phyloP scores from a whole-genome alignment of 2,329 filamentous ascomycete genomes.

The Madurella mycetomatis region DNA sequence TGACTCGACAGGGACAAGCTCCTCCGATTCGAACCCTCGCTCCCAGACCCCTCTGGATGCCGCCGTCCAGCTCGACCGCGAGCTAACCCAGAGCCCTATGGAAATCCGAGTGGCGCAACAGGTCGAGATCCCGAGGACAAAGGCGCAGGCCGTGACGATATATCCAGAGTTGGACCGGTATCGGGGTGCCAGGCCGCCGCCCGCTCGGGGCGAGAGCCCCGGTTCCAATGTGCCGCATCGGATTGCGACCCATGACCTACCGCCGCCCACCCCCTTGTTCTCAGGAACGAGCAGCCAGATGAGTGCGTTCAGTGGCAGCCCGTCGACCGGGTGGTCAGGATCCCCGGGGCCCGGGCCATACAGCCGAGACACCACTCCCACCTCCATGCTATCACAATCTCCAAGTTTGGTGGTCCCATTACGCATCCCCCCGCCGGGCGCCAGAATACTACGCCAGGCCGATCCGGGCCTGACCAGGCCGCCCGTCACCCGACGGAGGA shows the following conservation, averaged over 20 bases:
- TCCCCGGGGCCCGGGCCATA: conserved; percentile 66
- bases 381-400: conserved; percentile 71
- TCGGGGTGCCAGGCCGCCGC: conserved; percentile 41
- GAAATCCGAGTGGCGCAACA: conserved; percentile 40
- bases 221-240: conserved; percentile 49
- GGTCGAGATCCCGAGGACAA: conserved; percentile 37
- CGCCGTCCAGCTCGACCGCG: conserved; percentile 38
- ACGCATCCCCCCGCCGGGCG: conserved; percentile 43
- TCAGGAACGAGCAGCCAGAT: conserved; percentile 53
- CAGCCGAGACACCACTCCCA: conserved; percentile 73
- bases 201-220: conserved; percentile 32
- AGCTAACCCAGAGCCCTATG: conserved; percentile 41
- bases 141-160: conserved; percentile 42
- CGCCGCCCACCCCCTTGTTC: conserved; percentile 63
- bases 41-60: conserved; percentile 36
- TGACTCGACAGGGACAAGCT: conserved; percentile 37
- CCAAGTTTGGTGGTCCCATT: conserved; percentile 54
- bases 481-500: conserved; percentile 55
- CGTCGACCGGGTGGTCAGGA: conserved; percentile 70
- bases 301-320: conserved; percentile 62
- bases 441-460: conserved; percentile 40
- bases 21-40: conserved; percentile 37
- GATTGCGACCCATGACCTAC: conserved; percentile 59
- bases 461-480: conserved; percentile 55
- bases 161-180: conserved; percentile 62